A percentile compares a stretch with the other conserved stretches of the same genome.
Evolutionary conservation across 768 basidiomycete genomes (phyloP).

Genomic region (Lentinula guzmanii): DNA sequence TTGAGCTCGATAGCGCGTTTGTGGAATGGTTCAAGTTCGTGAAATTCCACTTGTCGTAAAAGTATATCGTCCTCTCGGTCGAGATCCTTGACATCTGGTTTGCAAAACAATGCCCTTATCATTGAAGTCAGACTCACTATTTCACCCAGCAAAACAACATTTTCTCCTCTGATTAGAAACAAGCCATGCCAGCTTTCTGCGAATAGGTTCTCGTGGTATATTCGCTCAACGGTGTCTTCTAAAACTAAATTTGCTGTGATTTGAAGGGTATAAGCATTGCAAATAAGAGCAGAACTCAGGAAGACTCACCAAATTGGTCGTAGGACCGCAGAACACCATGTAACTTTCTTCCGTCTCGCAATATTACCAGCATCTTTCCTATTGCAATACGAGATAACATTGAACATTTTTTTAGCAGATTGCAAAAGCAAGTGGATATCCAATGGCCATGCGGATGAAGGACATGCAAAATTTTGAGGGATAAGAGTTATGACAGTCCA

Average conservation of each 20-base stretch:
- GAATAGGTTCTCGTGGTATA: slow-evolving; percentile 84
- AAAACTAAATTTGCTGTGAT: slow-evolving; percentile 89
- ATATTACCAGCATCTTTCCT: slow-evolving; percentile 99
- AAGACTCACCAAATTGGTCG: slow-evolving; percentile 86
- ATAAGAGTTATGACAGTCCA: not conserved
- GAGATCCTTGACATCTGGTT: slow-evolving; percentile 53
- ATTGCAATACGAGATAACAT: slow-evolving; percentile 1
- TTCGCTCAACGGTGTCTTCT: slow-evolving; percentile 91
- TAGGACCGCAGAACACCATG: slow-evolving; percentile 96
- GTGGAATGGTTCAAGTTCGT: slow-evolving; percentile 64
- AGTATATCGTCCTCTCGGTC: slow-evolving; percentile 89
- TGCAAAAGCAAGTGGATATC: not conserved
- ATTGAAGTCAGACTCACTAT: slow-evolving; percentile 58
- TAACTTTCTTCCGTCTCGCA: slow-evolving; percentile 94
- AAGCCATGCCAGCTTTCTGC: slow-evolving; percentile 87
- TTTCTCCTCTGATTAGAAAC: slow-evolving; percentile 95
- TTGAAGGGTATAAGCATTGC: slow-evolving; percentile 3
- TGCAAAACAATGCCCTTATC: slow-evolving; percentile 1
- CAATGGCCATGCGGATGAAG: slow-evolving; percentile 15
- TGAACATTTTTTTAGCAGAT: not conserved
- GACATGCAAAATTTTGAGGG: slow-evolving; percentile 9
- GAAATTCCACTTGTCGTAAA: slow-evolving; percentile 68
- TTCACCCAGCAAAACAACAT: slow-evolving; percentile 95
- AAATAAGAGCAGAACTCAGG: not conserved
- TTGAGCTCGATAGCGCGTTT: slow-evolving; percentile 67